Base-by-base conservation (phyloP, 2,329 filamentous ascomycete species). In the Ophiobolus disseminans region DNA sequence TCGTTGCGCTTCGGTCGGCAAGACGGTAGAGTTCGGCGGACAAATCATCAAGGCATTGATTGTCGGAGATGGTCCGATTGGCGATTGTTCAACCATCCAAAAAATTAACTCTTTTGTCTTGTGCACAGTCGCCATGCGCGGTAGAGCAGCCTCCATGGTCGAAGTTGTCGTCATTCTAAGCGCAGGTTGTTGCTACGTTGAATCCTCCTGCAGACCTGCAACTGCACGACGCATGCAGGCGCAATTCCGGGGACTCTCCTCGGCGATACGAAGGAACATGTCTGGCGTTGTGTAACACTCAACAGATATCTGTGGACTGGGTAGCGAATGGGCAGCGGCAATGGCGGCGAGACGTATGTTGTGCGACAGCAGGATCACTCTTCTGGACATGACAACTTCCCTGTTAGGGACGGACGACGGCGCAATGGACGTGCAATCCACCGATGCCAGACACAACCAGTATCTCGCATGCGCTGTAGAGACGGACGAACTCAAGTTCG, bases 401-500 rank as follows among this genome's bases (percentile, higher is more conserved):
- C 17, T 14, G 17, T 36, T 14, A 38, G 39, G 25, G 22, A 22
- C 45, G 47, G 45, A 45, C 13, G 9, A 50, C 23, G 40, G 38
- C 30, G 42, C 50, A 53, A 25, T 14, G 31, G 40, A 38, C 14
- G 26, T 41, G 37, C 9, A 28, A 11, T 32, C 7, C 16, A 7
- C 8, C 30, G 10, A n/a, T n/a, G n/a, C n/a, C n/a, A n/a, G n/a
- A n/a, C n/a, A n/a, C n/a, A n/a, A n/a, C n/a, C n/a, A n/a, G n/a
- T n/a, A n/a, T n/a, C n/a, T n/a, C n/a, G n/a, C n/a, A n/a, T n/a
- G n/a, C n/a, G n/a, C n/a, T n/a, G n/a, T n/a, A 32, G 14, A 31
- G 19, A 30, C 35, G 44, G 35, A 50, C 40, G 60, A 68, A 68
- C 61, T 45, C 31, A 53, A 49, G 65, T 69, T 68, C 60, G 62